Conservation (phyloP, 1,139 yeast species). For the Diutina sp. region DNA sequence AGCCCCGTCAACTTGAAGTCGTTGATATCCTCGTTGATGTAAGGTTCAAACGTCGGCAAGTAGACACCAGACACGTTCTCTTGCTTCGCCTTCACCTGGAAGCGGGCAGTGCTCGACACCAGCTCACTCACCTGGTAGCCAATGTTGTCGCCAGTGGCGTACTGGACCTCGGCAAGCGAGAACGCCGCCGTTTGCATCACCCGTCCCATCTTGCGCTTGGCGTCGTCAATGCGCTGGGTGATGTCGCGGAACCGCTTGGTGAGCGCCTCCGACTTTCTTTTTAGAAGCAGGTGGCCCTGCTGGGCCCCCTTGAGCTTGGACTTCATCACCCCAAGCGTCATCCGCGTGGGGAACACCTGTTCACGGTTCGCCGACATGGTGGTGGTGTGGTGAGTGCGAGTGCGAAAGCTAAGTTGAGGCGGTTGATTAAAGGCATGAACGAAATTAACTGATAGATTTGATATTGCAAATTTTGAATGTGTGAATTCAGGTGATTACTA, state of each 20-base stretch:
- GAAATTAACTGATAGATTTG: neutral
- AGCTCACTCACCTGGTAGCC: constrained; percentile 93
- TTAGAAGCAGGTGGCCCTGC: constrained; percentile 86
- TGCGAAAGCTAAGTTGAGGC: neutral
- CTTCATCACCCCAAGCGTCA: constrained; percentile 94
- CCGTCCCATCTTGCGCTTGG: constrained; percentile 94
- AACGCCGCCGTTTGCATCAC: constrained; percentile 98
- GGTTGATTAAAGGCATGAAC: neutral
- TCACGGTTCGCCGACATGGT: constrained; percentile 35
- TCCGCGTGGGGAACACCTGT: constrained; percentile 90
- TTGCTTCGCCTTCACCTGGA: constrained; percentile 82
- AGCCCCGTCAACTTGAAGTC: constrained; percentile 94
- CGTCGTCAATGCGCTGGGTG: constrained; percentile 86
- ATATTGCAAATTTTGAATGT: too few relatives aligned
- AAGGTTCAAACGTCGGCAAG: constrained; percentile 84
- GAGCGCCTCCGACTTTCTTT: constrained; percentile 93
- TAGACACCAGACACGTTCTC: constrained; percentile 95
- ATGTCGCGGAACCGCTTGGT: constrained; percentile 94
- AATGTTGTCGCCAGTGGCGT: constrained; percentile 93
- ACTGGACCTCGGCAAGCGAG: constrained; percentile 91
- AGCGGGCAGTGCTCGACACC: constrained; percentile 77
- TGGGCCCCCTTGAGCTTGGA: constrained; percentile 93
- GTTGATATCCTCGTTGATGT: constrained; percentile 70
- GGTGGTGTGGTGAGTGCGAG: neutral
- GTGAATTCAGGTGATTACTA: too few relatives aligned